Percentiles rank a stretch among this genome's conserved stretches.
phyloP scores from a whole-genome alignment of 2,329 filamentous ascomycete species.

The Calycina herbarum region DNA sequence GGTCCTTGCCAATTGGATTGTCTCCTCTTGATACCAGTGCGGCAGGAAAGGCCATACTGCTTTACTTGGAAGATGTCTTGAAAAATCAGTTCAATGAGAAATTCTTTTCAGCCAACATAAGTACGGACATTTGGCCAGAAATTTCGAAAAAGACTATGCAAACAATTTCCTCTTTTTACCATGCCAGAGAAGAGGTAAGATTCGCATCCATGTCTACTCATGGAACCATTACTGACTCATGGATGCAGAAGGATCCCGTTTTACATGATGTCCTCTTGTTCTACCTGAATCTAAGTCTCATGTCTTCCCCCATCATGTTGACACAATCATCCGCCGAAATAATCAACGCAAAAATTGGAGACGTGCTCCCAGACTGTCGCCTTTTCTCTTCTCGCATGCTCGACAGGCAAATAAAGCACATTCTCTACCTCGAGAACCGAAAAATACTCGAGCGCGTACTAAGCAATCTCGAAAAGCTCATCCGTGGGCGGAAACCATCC shows the following conservation, averaged over 20 bases:
- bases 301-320: conserved; percentile 18
- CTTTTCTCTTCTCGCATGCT: conserved; percentile 24
- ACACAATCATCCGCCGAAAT: conserved; percentile 15
- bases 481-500: conserved; percentile 16
- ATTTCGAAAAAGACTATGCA: conserved; percentile 8
- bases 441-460: conserved; percentile 13
- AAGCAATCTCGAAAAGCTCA: conserved; percentile 20
- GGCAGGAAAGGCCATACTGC: background rate
- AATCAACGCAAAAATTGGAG: conserved; percentile 11
- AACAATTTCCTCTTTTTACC: conserved; percentile 11
- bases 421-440: conserved; percentile 16
- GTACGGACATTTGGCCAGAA: background rate
- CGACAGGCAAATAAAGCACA: conserved; percentile 23
- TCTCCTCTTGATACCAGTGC: background rate
- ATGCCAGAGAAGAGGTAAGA: conserved; percentile 1
- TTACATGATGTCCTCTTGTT: conserved; percentile 19
- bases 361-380: background rate
- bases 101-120: conserved; percentile 6
- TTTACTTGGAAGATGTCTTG: conserved; percentile 11
- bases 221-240: background rate
- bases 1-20: conserved; percentile 26
- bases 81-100: conserved; percentile 7
- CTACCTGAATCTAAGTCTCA: conserved; percentile 13
- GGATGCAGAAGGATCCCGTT: conserved; percentile 8
- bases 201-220: background rate